Evolutionary conservation across 768 basidiomycete species (phyloP), one percentile per base, ranked within the genome.

Genomic region (Wakefieldia striispora): DNA sequence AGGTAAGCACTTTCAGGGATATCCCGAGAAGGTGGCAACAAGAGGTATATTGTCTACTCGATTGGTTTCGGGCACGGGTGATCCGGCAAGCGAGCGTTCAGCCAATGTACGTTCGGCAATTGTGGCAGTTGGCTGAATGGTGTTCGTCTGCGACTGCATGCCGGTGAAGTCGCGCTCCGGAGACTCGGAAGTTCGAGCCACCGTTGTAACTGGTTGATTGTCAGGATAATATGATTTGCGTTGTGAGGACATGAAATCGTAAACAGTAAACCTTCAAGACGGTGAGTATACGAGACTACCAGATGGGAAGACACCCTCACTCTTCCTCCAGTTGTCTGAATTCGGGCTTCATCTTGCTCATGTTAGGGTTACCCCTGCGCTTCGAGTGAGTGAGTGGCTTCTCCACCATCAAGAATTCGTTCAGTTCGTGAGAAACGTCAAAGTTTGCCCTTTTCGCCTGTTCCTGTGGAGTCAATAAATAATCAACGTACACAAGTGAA

Each of bases 371-470:
- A 27, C 82, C 84, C 64, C 95, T 98, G 31, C 97, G 85, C 69
- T 93, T 97, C 39, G 88, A 77, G 54, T 95, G 93, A 48, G 92
- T 97, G 47, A 98, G 72, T n/a, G 95, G 95, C 66, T 97, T 97
- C 72, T 98, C 95, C 45, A 95, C 95, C 79, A 98, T 82, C 62
- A 99, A 70, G 61, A 98, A 88, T 67, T 99, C 97, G 65, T 99
- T 95, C 10, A 99, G 80, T 72, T 98, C 97, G 63, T 98, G 94
- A 31, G 92, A 84, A 33, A 97, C 87, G 64, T 99, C 95, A 68
- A 98, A 99, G 68, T 99, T 98, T n/a, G 94, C 91, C 70, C 87
- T 87, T 66, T 95, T 94, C 69, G 88, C 83, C 95, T 99, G 63
- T 23, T 29, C 19, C 17, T 11, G 19, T 23, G 33, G 31, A 24